These are phyloP conservation scores for Candida koratica DNA, from an alignment of 805 yeast species.

Conservation along the genomic window DNA sequence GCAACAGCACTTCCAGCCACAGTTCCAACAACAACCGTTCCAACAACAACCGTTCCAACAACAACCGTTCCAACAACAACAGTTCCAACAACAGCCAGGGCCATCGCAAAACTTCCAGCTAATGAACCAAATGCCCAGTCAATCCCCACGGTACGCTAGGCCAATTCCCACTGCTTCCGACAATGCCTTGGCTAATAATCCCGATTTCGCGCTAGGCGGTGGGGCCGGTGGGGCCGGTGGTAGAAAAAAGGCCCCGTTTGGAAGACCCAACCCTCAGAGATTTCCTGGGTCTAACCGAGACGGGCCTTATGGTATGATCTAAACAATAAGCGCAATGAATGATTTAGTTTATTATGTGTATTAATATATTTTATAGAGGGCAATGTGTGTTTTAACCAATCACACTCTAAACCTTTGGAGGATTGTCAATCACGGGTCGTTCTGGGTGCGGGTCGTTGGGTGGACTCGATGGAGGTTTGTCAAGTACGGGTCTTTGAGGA, in stretches of 20 bases:
- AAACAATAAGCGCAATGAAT: too few relatives aligned
- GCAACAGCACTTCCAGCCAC: slow-evolving; percentile 21
- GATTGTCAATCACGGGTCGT: slow-evolving; percentile 14
- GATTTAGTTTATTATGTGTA: slow-evolving; percentile 6
- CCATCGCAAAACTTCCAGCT: slow-evolving; percentile 3
- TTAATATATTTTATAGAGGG: slow-evolving; percentile 4
- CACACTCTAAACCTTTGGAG: too few relatives aligned
- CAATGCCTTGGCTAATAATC: slow-evolving; percentile 35
- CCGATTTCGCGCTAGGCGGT: slow-evolving; percentile 36
- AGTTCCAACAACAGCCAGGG: slow-evolving; percentile 15
- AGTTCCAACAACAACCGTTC: slow-evolving; percentile 19
- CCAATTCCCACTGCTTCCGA: slow-evolving; percentile 35
- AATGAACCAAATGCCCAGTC: slow-evolving; percentile 6
- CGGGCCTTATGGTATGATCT: slow-evolving; percentile 23
- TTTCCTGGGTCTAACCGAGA: slow-evolving; percentile 15
- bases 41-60: slow-evolving; percentile 15
- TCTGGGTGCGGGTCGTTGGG: slow-evolving; percentile 9
- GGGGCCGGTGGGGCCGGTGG: slow-evolving; percentile 11
- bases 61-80: slow-evolving; percentile 14
- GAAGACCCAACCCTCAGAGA: slow-evolving; percentile 4
- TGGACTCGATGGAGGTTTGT: not conserved
- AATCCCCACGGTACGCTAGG: slow-evolving; percentile 12
- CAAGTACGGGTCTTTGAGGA: too few relatives aligned
- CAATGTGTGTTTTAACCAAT: not conserved
- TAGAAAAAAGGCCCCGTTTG: slow-evolving; percentile 13